These are phyloP conservation scores for Pseudoperonospora humuli DNA, from an alignment of 352 stramenopile species.

Conservation along the genomic window DNA sequence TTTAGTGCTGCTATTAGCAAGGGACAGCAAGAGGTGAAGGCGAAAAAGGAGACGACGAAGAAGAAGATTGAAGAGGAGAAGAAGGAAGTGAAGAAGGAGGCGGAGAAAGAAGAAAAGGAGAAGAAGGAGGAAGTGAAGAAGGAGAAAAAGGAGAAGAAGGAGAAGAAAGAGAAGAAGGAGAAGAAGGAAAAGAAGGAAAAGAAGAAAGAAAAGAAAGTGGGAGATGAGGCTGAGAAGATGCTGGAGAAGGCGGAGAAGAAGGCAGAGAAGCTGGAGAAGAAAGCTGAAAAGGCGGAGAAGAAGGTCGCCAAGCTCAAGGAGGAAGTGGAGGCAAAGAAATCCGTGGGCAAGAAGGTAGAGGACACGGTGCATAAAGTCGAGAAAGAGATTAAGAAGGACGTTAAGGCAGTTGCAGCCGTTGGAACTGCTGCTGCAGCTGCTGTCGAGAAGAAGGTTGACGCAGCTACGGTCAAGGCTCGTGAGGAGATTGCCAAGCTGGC, in stretches of 20 bases:
- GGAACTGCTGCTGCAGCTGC: conserved; percentile 18
- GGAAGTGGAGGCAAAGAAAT: conserved; percentile 16
- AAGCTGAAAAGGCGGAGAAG: conserved; percentile 10
- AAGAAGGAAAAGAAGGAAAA: conserved; percentile 11
- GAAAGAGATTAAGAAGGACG: conserved; percentile 23
- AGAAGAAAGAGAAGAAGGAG: conserved; percentile 10
- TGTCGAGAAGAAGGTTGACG: conserved; percentile 60
- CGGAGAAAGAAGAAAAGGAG: conserved; percentile 10
- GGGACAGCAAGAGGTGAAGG: conserved; percentile 23
- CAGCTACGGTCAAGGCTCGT: conserved; percentile 45
- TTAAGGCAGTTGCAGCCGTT: conserved; percentile 23
- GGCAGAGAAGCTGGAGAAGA: conserved; percentile 16
- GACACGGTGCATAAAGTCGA: conserved; percentile 25
- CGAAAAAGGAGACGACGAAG: conserved; percentile 18
- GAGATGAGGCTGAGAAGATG: conserved; percentile 22
- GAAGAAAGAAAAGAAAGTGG: conserved; percentile 8
- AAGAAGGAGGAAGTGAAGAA: conserved; percentile 10
- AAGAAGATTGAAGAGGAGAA: conserved; percentile 20
- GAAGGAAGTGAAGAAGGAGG: conserved; percentile 13
- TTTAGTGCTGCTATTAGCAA: conserved; percentile 44
- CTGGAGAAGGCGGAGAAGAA: conserved; percentile 19
- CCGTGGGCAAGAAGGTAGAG: conserved; percentile 27
- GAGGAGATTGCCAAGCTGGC: conserved; percentile 55
- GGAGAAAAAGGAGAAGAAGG: conserved; percentile 15
- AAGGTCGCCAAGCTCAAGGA: conserved; percentile 16